phyloP scores from a whole-genome alignment of 306 rosid genomes.

The Lupinus albus region DNA sequence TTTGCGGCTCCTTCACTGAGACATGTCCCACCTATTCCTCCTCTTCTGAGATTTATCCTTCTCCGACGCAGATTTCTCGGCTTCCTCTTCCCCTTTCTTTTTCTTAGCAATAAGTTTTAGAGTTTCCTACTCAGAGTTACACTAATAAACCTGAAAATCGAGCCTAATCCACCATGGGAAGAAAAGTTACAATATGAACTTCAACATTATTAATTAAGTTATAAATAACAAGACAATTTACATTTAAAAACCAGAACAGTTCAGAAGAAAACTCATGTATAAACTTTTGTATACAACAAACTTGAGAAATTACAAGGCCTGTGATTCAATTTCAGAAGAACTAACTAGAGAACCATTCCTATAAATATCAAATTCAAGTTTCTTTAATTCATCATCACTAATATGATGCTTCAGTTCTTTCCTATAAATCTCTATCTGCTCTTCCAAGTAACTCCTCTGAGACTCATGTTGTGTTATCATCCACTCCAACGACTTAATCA shows the following conservation, averaged over 20 bases:
- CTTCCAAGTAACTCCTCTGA: constrained; percentile 46
- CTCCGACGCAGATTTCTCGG: too few species aligned
- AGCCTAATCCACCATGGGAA: constrained; percentile 16
- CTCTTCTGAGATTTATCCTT: too few species aligned
- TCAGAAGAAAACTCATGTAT: constrained; percentile 18
- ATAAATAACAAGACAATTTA: constrained; percentile 35
- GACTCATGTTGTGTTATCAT: constrained; percentile 44
- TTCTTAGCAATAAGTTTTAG: too few species aligned
- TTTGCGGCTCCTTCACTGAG: too few species aligned
- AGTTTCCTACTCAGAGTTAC: constrained; percentile 6
- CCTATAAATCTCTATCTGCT: constrained; percentile 42
- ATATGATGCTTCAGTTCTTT: constrained; percentile 40
- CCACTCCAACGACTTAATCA: constrained; percentile 57
- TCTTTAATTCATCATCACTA: constrained; percentile 40
- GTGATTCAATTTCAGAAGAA: constrained; percentile 34
- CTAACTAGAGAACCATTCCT: constrained; percentile 30
- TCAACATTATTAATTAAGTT: constrained; percentile 26
- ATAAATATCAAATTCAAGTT: constrained; percentile 30
- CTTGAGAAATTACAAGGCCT: constrained; percentile 43
- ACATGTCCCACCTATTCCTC: too few species aligned
- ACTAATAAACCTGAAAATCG: constrained; percentile 19
- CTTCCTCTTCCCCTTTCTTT: too few species aligned
- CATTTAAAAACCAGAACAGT: constrained; percentile 37
- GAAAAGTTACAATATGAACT: not conserved
- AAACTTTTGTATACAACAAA: constrained; percentile 31